phyloP scores from a whole-genome alignment of 2,329 filamentous ascomycete species.

The Westerdykella ornata region DNA sequence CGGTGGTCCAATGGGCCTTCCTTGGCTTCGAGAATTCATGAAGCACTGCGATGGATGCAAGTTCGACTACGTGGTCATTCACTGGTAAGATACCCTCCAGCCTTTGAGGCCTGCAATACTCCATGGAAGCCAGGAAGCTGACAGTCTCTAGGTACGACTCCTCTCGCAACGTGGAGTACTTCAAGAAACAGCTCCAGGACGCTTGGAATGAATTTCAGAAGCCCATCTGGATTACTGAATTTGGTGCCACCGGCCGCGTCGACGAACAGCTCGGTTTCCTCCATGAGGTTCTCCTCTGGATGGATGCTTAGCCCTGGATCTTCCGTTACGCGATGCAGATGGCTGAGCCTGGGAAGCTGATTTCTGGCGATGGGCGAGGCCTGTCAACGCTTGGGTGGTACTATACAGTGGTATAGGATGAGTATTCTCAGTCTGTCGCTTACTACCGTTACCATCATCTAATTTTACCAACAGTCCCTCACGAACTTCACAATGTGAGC shows the following conservation, averaged over 20 bases:
- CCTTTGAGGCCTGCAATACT: background rate
- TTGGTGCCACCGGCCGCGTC: slow-evolving; percentile 17
- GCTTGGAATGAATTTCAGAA: slow-evolving; percentile 9
- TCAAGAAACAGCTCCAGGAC: slow-evolving; percentile 32
- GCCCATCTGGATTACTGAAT: slow-evolving; percentile 34
- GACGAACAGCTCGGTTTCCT: slow-evolving; percentile 18
- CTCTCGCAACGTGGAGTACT: slow-evolving; percentile 17
- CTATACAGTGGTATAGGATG: too few relatives aligned
- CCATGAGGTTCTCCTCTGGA: slow-evolving; percentile 26
- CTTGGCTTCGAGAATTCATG: slow-evolving; percentile 26
- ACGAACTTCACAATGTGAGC: too few relatives aligned
- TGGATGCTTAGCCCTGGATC: slow-evolving; percentile 22
- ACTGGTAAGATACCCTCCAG: slow-evolving; percentile 18
- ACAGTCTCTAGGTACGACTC: slow-evolving; percentile 20
- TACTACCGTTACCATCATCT: too few relatives aligned
- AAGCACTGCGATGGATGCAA: slow-evolving; percentile 21
- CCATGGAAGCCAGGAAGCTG: background rate
- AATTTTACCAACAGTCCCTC: too few relatives aligned
- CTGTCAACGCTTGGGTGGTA: slow-evolving; percentile 2
- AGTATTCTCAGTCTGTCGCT: too few relatives aligned
- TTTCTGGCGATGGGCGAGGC: slow-evolving; percentile 12
- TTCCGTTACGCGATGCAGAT: slow-evolving; percentile 29
- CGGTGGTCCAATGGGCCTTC: slow-evolving; percentile 11
- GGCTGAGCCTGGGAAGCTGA: slow-evolving; percentile 12
- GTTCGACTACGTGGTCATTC: slow-evolving; percentile 31